Percentiles rank a stretch among this genome's conserved stretches.
Conservation (phyloP, 225 moss, liverwort and hornwort genomes). For the Anthoceros angustus region DNA sequence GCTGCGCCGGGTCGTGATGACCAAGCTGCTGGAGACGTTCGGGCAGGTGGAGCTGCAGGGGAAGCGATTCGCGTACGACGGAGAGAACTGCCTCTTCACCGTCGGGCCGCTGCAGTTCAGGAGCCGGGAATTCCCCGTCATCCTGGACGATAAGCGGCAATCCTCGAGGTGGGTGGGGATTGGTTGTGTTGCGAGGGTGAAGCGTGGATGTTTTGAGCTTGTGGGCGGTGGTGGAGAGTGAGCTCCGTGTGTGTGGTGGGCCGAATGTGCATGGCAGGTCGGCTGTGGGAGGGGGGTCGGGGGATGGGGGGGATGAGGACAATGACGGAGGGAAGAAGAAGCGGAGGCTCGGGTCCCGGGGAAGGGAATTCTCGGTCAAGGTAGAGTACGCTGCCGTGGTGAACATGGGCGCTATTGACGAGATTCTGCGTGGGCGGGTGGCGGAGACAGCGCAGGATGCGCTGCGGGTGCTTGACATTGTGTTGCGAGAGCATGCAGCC, state of each 20-base stretch:
- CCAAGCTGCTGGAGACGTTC: constrained; percentile 54
- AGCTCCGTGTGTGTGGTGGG: too few relatives aligned
- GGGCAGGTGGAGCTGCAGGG: constrained; percentile 41
- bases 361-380: too few relatives aligned
- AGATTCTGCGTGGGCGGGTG: constrained; percentile 39
- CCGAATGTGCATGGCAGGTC: too few relatives aligned
- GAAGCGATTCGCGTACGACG: constrained; percentile 71
- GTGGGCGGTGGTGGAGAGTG: too few relatives aligned
- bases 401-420: constrained; percentile 57
- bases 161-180: constrained; percentile 13
- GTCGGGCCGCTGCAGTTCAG: constrained; percentile 50
- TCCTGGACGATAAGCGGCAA: constrained; percentile 56
- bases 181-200: constrained; percentile 1
- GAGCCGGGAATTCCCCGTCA: constrained; percentile 44
- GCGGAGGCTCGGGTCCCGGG: too few relatives aligned
- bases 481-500: constrained; percentile 71
- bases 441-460: constrained; percentile 55
- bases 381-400: constrained; percentile 61
- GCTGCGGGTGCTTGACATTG: constrained; percentile 72
- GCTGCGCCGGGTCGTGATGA: constrained; percentile 57
- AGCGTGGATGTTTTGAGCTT: too few relatives aligned
- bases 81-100: constrained; percentile 81
- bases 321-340: too few relatives aligned
- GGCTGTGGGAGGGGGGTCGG: too few relatives aligned
- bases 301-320: too few relatives aligned